Base-by-base conservation (phyloP, 1,139 yeast genomes). In the Sugiyamaella grinbergsii region DNA sequence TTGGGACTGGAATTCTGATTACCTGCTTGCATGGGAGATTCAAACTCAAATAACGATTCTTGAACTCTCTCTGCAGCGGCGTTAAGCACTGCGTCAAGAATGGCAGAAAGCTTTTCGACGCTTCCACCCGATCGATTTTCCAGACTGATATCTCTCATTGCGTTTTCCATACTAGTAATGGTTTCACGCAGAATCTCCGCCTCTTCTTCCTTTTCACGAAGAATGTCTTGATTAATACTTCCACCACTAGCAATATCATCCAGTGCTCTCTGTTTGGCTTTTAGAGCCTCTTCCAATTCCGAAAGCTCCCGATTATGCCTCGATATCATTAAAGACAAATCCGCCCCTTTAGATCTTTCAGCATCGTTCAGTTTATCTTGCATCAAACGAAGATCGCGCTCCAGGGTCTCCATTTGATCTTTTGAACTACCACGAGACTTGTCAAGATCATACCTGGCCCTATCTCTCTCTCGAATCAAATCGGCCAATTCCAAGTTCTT, bases 401-500 rank as follows among this genome's bases (percentile, higher is more conserved):
- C 82, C 38, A 87, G 72, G 55, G 73, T 77, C 60, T 85, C 93
- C 57, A 83, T 78, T 59, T 84, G 88, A 58, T 76, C 82, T 54
- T 80, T 83, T 58, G 83, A 83, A 28, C 79, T 72, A 13, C 86
- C 91, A 61, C 78, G 81, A 19, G 80, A 69, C 60, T 90, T 78
- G 60, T 89, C 96, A 49, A 88, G 71, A 54, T 89, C 96, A 58
- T 88, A 75, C 64, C 94, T 79, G 0, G 96, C 95, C 53, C 95
- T 77, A 64, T 90, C 97, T 56, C 97, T 81, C 65, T 90, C 96
- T 56, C 95, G 79, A 54, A 89, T 89, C 62, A 90, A 76, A 62
- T 89, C 96, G 1, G 96, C 96, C 58, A 90, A 76, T 67, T 90
- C 96, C 49, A 89, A 76, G 64, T 88, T 90, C 71, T 90, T 90